Percentiles rank a stretch among this genome's conserved stretches.
Evolutionary conservation across 306 rosid species (phyloP).

Genomic region (Vicia faba): DNA sequence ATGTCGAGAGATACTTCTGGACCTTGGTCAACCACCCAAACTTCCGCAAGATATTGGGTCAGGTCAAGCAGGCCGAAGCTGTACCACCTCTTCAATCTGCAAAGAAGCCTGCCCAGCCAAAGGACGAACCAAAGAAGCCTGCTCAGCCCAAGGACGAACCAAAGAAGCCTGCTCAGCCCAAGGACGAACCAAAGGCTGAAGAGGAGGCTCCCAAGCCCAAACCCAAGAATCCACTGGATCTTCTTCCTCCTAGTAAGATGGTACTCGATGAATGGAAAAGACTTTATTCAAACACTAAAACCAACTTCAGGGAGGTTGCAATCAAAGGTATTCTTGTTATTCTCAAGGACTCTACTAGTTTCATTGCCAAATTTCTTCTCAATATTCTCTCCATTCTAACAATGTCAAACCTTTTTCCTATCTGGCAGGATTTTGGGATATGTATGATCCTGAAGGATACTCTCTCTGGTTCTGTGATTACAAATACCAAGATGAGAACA

Average conservation of each 20-base stretch:
- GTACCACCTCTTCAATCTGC: slow-evolving; percentile 52
- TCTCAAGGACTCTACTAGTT: too few species aligned
- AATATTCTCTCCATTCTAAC: too few species aligned
- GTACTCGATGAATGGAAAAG: slow-evolving; percentile 91
- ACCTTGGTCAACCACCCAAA: background rate
- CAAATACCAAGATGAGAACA: slow-evolving; percentile 77
- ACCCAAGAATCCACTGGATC: slow-evolving; percentile 84
- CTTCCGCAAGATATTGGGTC: slow-evolving; percentile 59
- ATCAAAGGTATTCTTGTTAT: slow-evolving; percentile 60
- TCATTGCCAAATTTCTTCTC: too few species aligned
- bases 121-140: slow-evolving; percentile 60
- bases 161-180: slow-evolving; percentile 62
- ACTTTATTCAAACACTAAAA: slow-evolving; percentile 86
- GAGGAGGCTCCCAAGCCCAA: slow-evolving; percentile 93
- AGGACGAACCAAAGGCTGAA: slow-evolving; percentile 52
- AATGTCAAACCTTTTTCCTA: slow-evolving; percentile 46
- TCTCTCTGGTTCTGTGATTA: slow-evolving; percentile 88
- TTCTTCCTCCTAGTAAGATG: slow-evolving; percentile 90
- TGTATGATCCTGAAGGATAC: slow-evolving; percentile 86
- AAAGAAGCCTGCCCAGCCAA: slow-evolving; percentile 71
- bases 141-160: slow-evolving; percentile 58
- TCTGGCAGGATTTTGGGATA: slow-evolving; percentile 95
- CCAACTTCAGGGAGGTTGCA: slow-evolving; percentile 95
- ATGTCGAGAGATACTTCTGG: slow-evolving; percentile 25
- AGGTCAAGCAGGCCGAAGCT: slow-evolving; percentile 65